Percentiles rank a stretch among this genome's conserved stretches.
phyloP scores from a whole-genome alignment of 306 rosid species.

The Corylus avellana region DNA sequence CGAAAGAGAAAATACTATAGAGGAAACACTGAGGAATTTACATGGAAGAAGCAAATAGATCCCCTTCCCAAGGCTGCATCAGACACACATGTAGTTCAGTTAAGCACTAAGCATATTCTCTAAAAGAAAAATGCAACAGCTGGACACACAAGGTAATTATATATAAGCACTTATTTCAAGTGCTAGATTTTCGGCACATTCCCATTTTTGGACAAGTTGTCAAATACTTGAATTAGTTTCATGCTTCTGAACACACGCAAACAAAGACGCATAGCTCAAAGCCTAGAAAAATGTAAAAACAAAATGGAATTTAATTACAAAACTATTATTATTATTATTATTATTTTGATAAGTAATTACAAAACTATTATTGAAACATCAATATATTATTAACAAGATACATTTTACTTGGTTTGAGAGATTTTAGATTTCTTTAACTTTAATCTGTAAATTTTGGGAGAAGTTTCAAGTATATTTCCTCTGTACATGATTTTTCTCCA shows the following conservation, averaged over 20 bases:
- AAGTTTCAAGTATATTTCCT: not conserved
- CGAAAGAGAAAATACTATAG: not conserved
- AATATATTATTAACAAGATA: not conserved
- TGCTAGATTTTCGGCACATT: not conserved
- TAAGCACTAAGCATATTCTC: not conserved
- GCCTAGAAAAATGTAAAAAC: not conserved
- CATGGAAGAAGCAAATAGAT: constrained; percentile 3
- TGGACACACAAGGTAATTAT: not conserved
- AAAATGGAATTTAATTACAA: not conserved
- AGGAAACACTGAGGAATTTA: not conserved
- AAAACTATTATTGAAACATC: not conserved
- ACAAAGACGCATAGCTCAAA: not conserved
- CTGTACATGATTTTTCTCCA: not conserved
- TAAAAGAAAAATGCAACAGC: not conserved
- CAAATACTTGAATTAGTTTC: not conserved
- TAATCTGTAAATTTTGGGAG: not conserved
- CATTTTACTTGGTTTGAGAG: not conserved
- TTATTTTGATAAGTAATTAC: not conserved
- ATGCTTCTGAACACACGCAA: not conserved
- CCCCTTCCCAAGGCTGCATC: not conserved
- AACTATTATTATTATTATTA: not conserved
- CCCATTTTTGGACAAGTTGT: not conserved
- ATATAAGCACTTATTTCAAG: not conserved
- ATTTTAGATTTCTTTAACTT: not conserved
- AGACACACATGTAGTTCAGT: not conserved